Conservation (phyloP, 2,329 filamentous ascomycete species). For the Cladophialophora carrionii region DNA sequence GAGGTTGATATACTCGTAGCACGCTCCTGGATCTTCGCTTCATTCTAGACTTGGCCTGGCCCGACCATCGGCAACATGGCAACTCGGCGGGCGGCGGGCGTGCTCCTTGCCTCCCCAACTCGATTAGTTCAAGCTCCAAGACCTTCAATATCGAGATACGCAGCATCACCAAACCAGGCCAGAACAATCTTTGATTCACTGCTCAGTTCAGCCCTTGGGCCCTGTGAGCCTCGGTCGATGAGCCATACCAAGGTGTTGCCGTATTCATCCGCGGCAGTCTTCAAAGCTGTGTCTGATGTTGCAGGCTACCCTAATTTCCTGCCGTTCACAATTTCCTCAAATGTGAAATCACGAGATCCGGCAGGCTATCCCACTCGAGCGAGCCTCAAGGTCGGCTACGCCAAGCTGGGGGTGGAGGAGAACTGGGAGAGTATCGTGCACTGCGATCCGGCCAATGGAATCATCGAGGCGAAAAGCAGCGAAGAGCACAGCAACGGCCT, state of each 20-base stretch:
- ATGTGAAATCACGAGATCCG: conserved; percentile 73
- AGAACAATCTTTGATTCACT: conserved; percentile 36
- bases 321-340: conserved; percentile 81
- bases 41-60: not conserved
- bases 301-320: conserved; percentile 82
- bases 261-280: conserved; percentile 72
- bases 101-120: conserved; percentile 4
- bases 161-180: conserved; percentile 17
- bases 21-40: not conserved
- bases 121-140: not conserved
- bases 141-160: not conserved
- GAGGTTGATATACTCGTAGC: not conserved
- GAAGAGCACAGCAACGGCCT: conserved; percentile 60
- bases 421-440: conserved; percentile 78
- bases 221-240: conserved; percentile 60
- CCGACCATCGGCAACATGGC: conserved; percentile 9
- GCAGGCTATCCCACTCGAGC: conserved; percentile 68
- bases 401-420: conserved; percentile 69
- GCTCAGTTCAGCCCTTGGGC: conserved; percentile 35
- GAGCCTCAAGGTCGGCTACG: conserved; percentile 82
- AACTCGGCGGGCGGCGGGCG: not conserved
- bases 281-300: conserved; percentile 85
- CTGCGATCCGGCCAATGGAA: conserved; percentile 68
- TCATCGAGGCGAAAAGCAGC: conserved; percentile 71
- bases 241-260: conserved; percentile 75